phyloP scores from a whole-genome alignment of 805 yeast genomes.

The Starmerella etchellsii region DNA sequence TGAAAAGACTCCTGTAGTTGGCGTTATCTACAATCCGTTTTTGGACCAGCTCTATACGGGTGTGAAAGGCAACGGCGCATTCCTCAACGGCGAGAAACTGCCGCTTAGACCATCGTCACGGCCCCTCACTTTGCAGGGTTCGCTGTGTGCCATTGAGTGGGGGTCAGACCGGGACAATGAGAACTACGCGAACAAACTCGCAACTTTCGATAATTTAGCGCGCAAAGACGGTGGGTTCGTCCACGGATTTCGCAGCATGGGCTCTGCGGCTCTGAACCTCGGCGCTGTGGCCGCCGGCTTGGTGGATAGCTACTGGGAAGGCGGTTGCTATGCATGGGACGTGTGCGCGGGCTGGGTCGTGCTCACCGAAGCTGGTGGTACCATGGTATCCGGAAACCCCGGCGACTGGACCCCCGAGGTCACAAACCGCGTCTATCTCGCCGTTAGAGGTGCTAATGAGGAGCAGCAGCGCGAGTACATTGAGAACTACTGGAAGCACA shows the following conservation, averaged over 20 bases:
- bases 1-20: constrained; percentile 39
- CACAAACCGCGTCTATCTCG: constrained; percentile 42
- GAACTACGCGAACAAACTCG: constrained; percentile 38
- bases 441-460: constrained; percentile 41
- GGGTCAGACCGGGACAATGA: constrained; percentile 46
- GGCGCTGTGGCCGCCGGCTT: constrained; percentile 47
- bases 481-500: constrained; percentile 39
- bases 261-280: constrained; percentile 53
- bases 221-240: constrained; percentile 42
- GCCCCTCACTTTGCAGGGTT: constrained; percentile 36
- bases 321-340: constrained; percentile 60
- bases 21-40: constrained; percentile 55
- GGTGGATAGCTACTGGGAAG: constrained; percentile 55
- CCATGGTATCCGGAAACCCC: constrained; percentile 41
- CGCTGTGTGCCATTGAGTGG: constrained; percentile 47
- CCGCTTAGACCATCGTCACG: constrained; percentile 29
- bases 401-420: constrained; percentile 38
- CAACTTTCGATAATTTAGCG: constrained; percentile 37
- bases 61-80: constrained; percentile 44
- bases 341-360: constrained; percentile 59
- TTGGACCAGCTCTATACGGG: constrained; percentile 41
- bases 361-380: constrained; percentile 46
- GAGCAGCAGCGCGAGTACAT: constrained; percentile 36
- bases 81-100: constrained; percentile 34
- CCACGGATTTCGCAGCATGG: constrained; percentile 50